Evolutionary conservation across 257 asterid genomes (phyloP).

Genomic region (Orobanche coerulescens): DNA sequence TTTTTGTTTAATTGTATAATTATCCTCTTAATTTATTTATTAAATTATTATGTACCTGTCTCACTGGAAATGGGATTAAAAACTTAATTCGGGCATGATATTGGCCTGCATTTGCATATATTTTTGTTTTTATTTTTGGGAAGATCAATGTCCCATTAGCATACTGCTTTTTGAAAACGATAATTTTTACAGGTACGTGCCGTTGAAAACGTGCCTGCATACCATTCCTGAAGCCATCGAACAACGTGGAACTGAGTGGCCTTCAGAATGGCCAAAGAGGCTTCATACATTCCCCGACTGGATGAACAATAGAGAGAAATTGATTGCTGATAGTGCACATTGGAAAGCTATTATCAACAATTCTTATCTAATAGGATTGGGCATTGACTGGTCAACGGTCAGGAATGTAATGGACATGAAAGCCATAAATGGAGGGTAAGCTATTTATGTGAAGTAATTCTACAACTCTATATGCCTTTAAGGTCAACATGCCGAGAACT

Average conservation of each 20-base stretch:
- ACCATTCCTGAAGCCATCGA: slow-evolving; percentile 72
- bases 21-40: too few relatives aligned
- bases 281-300: slow-evolving; percentile 82
- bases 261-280: slow-evolving; percentile 91
- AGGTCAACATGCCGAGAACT: not conserved
- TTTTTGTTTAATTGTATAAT: too few relatives aligned
- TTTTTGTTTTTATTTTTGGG: too few relatives aligned
- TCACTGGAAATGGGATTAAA: too few relatives aligned
- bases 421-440: slow-evolving; percentile 93
- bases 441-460: not conserved
- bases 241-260: slow-evolving; percentile 96
- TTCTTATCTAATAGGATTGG: slow-evolving; percentile 71
- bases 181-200: slow-evolving; percentile 44
- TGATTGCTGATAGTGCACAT: slow-evolving; percentile 62
- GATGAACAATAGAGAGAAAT: slow-evolving; percentile 60
- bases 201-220: slow-evolving; percentile 61
- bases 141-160: not conserved
- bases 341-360: slow-evolving; percentile 78
- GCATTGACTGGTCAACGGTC: slow-evolving; percentile 79
- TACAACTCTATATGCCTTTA: not conserved
- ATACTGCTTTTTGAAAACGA: not conserved
- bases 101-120: too few relatives aligned
- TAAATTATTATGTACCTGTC: too few relatives aligned
- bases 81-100: too few relatives aligned
- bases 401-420: slow-evolving; percentile 92